phyloP scores from a whole-genome alignment of 441 rosid species.

The Pelargonium australe region DNA sequence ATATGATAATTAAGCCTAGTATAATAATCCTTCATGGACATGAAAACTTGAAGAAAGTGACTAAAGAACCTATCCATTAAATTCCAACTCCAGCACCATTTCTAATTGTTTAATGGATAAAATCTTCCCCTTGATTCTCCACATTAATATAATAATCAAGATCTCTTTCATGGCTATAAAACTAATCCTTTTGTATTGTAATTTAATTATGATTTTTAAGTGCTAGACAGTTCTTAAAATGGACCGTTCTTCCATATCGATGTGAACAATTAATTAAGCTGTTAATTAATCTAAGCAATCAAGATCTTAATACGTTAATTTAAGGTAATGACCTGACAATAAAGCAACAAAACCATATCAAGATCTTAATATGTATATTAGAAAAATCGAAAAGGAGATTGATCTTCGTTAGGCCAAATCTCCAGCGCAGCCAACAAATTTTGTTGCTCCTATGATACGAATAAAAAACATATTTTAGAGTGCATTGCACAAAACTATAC shows the following conservation, averaged over 20 bases:
- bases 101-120: not conserved
- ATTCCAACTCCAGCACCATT: not conserved
- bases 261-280: not conserved
- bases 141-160: not conserved
- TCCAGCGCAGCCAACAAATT: not conserved
- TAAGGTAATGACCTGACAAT: constrained; percentile 5
- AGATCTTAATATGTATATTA: constrained; percentile 12
- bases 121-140: not conserved
- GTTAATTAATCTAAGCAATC: constrained; percentile 5
- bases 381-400: constrained; percentile 11
- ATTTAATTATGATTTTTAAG: not conserved
- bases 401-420: constrained; percentile 6
- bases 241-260: not conserved
- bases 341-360: constrained; percentile 18
- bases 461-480: too few relatives aligned
- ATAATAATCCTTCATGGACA: not conserved
- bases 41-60: not conserved
- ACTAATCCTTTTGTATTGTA: not conserved
- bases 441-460: constrained; percentile 8
- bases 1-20: not conserved
- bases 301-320: constrained; percentile 4
- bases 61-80: not conserved
- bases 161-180: not conserved
- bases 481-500: too few relatives aligned
- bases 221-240: not conserved